phyloP scores from a whole-genome alignment of 1,284 basidiomycete genomes.

The Malassezia caprae region DNA sequence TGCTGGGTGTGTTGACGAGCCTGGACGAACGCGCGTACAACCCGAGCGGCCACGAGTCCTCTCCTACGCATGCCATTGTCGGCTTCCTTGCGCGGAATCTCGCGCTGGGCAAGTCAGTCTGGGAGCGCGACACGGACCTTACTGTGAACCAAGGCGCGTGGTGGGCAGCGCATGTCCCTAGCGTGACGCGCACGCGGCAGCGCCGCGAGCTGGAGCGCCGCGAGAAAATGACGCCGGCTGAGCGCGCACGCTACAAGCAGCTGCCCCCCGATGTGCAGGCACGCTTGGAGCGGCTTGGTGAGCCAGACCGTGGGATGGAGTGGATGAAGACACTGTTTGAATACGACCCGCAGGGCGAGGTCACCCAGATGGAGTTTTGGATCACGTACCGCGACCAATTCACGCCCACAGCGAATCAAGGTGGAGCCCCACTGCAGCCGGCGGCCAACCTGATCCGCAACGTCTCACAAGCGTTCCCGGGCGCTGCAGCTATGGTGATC shows the following conservation, averaged over 20 bases:
- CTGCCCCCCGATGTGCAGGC: constrained; percentile 24
- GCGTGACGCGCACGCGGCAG: constrained; percentile 1
- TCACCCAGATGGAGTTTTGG: constrained; percentile 84
- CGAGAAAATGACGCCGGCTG: constrained; percentile 11
- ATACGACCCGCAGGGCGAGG: constrained; percentile 59
- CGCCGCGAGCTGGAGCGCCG: constrained; percentile 18
- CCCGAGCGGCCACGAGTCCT: not conserved
- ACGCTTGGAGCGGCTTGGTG: constrained; percentile 20
- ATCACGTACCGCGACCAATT: constrained; percentile 64
- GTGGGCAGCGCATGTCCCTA: constrained; percentile 9
- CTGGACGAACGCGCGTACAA: not conserved
- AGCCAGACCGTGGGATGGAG: constrained; percentile 34
- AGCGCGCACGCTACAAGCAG: constrained; percentile 22
- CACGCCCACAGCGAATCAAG: constrained; percentile 34
- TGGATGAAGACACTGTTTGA: constrained; percentile 67
- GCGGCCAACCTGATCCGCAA: constrained; percentile 81
- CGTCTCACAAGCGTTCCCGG: constrained; percentile 65
- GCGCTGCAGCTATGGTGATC: constrained; percentile 71
- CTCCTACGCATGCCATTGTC: constrained; percentile 14
- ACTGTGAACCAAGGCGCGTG: constrained; percentile 15
- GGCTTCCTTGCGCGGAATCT: constrained; percentile 30
- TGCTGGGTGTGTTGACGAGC: constrained; percentile 17
- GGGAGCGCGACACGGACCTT: constrained; percentile 28
- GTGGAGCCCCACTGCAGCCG: constrained; percentile 59
- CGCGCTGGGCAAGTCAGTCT: constrained; percentile 27